Percentiles rank a stretch among this genome's conserved stretches.
Evolutionary conservation across 139 green algal species (phyloP).

Genomic region (Micractinium conductrix): DNA sequence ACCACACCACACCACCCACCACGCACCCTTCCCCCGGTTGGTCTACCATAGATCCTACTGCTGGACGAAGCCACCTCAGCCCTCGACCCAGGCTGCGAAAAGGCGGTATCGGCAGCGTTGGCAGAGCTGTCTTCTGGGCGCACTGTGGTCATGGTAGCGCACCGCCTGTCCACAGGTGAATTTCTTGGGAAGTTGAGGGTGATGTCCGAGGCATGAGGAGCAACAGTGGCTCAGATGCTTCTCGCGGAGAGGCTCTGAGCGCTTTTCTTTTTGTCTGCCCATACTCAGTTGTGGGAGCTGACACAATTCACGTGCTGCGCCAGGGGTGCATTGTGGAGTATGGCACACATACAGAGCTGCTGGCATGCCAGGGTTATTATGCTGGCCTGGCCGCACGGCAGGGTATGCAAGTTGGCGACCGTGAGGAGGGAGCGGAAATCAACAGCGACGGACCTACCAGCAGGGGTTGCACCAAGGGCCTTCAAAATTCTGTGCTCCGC

Average conservation of each 20-base stretch:
- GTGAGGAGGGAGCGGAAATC: background rate
- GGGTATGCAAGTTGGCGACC: background rate
- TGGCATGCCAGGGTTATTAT: slow-evolving; percentile 62
- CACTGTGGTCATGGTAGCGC: slow-evolving; percentile 65
- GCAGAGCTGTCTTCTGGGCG: slow-evolving; percentile 53
- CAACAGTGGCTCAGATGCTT: too few relatives aligned
- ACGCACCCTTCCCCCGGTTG: background rate
- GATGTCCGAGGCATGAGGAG: too few relatives aligned
- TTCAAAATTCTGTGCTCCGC: slow-evolving; percentile 15
- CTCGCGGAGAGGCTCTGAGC: too few relatives aligned
- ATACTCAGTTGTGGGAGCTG: slow-evolving; percentile 55
- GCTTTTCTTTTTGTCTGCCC: too few relatives aligned
- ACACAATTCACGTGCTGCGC: slow-evolving; percentile 61
- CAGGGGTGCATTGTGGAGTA: slow-evolving; percentile 60
- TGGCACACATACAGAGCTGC: slow-evolving; percentile 71
- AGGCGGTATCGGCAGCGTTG: slow-evolving; percentile 62
- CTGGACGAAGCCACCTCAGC: slow-evolving; percentile 91
- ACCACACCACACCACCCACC: background rate
- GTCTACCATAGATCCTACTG: slow-evolving; percentile 60
- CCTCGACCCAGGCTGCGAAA: slow-evolving; percentile 75
- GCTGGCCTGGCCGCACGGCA: slow-evolving; percentile 74
- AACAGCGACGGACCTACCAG: background rate
- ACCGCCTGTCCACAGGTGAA: slow-evolving; percentile 71
- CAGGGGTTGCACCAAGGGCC: background rate
- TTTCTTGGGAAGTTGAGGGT: too few relatives aligned